These are phyloP conservation scores for Boletus tylopilopsis DNA, from an alignment of 768 basidiomycete genomes.

Conservation along the genomic window DNA sequence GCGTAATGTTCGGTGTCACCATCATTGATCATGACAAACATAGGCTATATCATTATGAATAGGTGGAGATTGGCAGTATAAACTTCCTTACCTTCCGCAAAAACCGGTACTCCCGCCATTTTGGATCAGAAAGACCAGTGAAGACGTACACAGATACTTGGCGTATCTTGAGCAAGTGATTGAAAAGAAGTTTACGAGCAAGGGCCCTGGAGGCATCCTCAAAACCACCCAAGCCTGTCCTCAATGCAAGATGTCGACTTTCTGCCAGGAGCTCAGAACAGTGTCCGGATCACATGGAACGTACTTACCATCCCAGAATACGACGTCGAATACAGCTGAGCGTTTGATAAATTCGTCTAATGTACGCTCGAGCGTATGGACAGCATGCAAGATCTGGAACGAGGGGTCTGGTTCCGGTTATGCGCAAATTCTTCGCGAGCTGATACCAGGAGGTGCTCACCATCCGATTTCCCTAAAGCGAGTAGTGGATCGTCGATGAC, in stretches of 20 bases:
- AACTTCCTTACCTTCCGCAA: conserved; percentile 39
- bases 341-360: conserved; percentile 47
- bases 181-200: conserved; percentile 48
- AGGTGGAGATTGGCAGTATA: background rate
- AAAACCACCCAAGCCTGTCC: conserved; percentile 35
- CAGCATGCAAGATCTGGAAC: conserved; percentile 64
- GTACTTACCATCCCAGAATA: conserved; percentile 54
- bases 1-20: conserved; percentile 34
- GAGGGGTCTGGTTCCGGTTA: conserved; percentile 38
- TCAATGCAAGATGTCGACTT: conserved; percentile 40
- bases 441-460: conserved; percentile 28
- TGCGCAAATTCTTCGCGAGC: background rate
- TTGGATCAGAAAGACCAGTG: conserved; percentile 39
- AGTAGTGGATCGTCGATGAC: conserved; percentile 62
- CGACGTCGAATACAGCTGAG: conserved; percentile 55
- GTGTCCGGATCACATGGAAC: background rate
- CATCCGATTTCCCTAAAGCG: conserved; percentile 45
- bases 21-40: conserved; percentile 62
- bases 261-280: conserved; percentile 30
- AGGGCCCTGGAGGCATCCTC: conserved; percentile 45
- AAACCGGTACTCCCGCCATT: conserved; percentile 46
- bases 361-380: conserved; percentile 49
- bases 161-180: conserved; percentile 42
- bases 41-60: conserved; percentile 43
- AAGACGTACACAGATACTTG: conserved; percentile 46